phyloP scores from a whole-genome alignment of 192 early-diverging fungal genomes.

The Coemansia sp. region DNA sequence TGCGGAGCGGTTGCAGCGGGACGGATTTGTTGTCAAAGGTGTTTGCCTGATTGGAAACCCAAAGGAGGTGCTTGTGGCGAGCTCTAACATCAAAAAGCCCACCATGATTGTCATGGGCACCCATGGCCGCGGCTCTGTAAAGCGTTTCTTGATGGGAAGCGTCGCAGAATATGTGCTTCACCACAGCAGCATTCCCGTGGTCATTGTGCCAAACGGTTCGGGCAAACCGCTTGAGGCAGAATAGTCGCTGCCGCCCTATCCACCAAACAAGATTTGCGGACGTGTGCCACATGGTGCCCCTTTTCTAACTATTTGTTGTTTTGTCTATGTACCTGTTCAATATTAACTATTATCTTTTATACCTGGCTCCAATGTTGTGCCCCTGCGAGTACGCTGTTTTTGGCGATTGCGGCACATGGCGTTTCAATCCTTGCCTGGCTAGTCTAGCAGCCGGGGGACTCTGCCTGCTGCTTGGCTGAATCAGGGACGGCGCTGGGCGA shows the following conservation, averaged over 20 bases:
- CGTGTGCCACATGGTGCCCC: not conserved
- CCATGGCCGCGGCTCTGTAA: conserved; percentile 59
- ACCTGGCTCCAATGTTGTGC: too few relatives aligned
- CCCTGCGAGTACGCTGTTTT: too few relatives aligned
- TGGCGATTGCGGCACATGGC: too few relatives aligned
- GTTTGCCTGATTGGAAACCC: conserved; percentile 48
- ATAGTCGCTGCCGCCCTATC: not conserved
- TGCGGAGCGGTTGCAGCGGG: conserved; percentile 41
- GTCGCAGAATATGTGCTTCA: conserved; percentile 65
- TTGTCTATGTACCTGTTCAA: too few relatives aligned
- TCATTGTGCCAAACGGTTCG: conserved; percentile 56
- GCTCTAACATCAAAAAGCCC: conserved; percentile 53
- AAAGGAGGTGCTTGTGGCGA: conserved; percentile 49
- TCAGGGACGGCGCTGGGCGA: too few relatives aligned
- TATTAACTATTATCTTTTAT: too few relatives aligned
- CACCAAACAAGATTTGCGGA: too few relatives aligned
- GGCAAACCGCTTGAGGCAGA: conserved; percentile 19
- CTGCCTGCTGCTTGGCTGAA: too few relatives aligned
- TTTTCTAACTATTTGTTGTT: not conserved
- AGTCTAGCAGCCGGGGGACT: too few relatives aligned
- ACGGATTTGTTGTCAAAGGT: conserved; percentile 50
- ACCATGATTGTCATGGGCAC: conserved; percentile 68
- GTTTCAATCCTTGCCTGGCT: too few relatives aligned
- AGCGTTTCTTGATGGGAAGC: conserved; percentile 64
- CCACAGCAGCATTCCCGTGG: conserved; percentile 62